These are phyloP conservation scores for Theobroma grandiflorum DNA, from an alignment of 441 rosid species.

Conservation along the genomic window DNA sequence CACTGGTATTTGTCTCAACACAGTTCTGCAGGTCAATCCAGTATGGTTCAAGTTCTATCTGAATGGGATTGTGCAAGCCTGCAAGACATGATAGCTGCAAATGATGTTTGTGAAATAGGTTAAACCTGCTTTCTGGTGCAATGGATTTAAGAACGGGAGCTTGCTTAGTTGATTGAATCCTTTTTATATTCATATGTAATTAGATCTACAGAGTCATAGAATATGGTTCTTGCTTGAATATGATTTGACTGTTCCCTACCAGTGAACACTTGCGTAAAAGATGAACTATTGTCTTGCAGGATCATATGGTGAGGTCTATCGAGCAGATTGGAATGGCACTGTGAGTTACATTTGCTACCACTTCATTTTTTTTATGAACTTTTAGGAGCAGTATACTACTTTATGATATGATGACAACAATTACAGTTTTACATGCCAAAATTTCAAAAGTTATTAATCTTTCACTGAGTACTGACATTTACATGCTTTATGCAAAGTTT, in stretches of 20 bases:
- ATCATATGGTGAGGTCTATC: constrained; percentile 97
- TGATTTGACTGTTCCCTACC: constrained; percentile 12
- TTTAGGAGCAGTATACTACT: constrained; percentile 17
- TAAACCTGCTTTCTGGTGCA: constrained; percentile 6
- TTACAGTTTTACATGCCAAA: constrained; percentile 6
- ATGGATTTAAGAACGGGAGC: neutral
- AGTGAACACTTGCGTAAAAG: constrained; percentile 12
- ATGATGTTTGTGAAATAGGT: constrained; percentile 13
- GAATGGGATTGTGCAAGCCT: constrained; percentile 8
- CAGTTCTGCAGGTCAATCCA: neutral
- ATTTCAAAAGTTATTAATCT: neutral
- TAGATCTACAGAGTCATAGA: constrained; percentile 2
- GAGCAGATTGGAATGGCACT: constrained; percentile 94
- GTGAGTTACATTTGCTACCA: constrained; percentile 60
- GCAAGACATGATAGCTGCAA: constrained; percentile 6
- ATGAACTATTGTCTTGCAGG: constrained; percentile 57
- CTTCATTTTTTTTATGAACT: constrained; percentile 7
- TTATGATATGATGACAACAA: constrained; percentile 15
- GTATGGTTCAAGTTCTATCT: constrained; percentile 12
- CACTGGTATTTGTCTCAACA: neutral
- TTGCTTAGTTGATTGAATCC: constrained; percentile 10
- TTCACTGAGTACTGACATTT: neutral
- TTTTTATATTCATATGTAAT: constrained; percentile 3
- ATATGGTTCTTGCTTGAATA: constrained; percentile 18
- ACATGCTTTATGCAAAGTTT: constrained; percentile 4